Conservation (phyloP, 805 yeast species). For the Spathaspora arborariae region DNA sequence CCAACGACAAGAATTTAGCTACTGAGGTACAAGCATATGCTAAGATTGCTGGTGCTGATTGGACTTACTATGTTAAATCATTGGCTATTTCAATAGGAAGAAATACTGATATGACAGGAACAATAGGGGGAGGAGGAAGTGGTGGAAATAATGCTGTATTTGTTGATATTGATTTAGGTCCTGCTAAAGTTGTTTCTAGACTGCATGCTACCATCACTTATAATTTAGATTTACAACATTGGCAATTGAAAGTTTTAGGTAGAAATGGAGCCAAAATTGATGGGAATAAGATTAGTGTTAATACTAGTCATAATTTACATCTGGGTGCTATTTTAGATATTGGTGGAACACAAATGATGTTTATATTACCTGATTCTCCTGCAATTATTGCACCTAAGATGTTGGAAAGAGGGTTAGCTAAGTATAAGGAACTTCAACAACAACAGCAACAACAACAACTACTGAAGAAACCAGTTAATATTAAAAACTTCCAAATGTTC, state of each 20-base stretch:
- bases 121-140: too few species aligned
- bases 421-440: conserved; percentile 23
- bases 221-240: conserved; percentile 66
- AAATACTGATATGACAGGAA: conserved; percentile 67
- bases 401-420: conserved; percentile 33
- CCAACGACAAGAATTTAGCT: conserved; percentile 67
- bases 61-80: conserved; percentile 92
- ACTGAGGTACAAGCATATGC: conserved; percentile 97
- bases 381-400: conserved; percentile 60
- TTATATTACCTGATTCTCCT: conserved; percentile 86
- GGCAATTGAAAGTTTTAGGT: conserved; percentile 85
- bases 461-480: background rate
- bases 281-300: conserved; percentile 50
- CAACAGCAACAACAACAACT: conserved; percentile 3
- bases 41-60: conserved; percentile 84
- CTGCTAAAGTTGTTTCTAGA: conserved; percentile 94
- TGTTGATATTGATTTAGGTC: conserved; percentile 89
- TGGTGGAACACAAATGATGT: conserved; percentile 99
- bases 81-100: conserved; percentile 82
- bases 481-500: conserved; percentile 49
- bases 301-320: conserved; percentile 52
- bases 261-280: conserved; percentile 93
- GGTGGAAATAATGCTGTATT: background rate
- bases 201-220: conserved; percentile 83
- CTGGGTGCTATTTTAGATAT: conserved; percentile 92